Evolutionary conservation across 73 alveolate species (phyloP), one percentile per base, ranked within the genome.

Genomic region (Paraurostyla sp.): DNA sequence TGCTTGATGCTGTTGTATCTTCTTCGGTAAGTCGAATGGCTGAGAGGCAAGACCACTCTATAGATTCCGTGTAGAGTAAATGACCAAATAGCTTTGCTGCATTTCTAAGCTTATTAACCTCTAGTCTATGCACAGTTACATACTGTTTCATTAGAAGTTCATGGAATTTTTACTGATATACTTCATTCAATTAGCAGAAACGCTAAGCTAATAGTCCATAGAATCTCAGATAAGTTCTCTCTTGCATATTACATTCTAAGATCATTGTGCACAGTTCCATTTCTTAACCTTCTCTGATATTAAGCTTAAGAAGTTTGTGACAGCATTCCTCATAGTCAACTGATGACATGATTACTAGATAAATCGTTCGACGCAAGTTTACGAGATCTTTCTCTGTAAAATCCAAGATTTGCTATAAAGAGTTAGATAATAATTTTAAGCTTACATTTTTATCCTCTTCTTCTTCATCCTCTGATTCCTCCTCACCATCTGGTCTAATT

Each of bases 241-340:
- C 99, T 81, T 98, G 98, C 94, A 95, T 96, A 87, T 99, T 96
- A 63, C 99, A 97, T 83, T 98, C 99, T 18, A 96, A 80, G 65
- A 98, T 88, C 99, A 97, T 97, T 71, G 92, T 90, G 25, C 98
- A 95, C 85, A 97, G 97, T 94, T 99, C 99, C 68, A 95, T 94
- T 94, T 99, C 99, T 87, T 98, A 98, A 13, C 99, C 99, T 75
- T 94, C 99, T 9, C 98, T 92, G 11, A 98, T 97, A 78, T 97
- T 94, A 91, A 97, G 97, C 85, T 99, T 99, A 73, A 99, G 92
- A 69, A 99, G 93, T 92, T 99, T 99, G 95, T 98, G 99, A 32
- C 97, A 96, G 82, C 99, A 97, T 92, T 99, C 99, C 92, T 99
- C 98, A 69, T 92, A 97, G 87, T 98, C 99, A 27, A 97, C 98